Base-by-base conservation (phyloP, 768 basidiomycete genomes). In the Royoungia palumana region DNA sequence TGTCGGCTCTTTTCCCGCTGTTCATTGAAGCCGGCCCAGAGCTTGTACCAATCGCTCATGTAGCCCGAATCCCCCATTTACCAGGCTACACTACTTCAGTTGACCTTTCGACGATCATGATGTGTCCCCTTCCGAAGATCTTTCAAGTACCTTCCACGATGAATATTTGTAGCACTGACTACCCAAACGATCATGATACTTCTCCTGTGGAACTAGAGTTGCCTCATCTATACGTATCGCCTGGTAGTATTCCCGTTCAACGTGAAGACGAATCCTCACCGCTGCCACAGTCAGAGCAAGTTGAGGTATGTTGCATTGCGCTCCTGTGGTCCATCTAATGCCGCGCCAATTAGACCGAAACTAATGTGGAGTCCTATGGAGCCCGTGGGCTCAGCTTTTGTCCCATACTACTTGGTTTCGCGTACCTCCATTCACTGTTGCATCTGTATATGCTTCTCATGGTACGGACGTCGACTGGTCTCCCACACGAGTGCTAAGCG, bases 361-460 rank as follows among this genome's bases (percentile, higher is more conserved):
- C 22, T 2, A 41, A 35, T 11, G 17, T 60, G 34, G 32, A 17
- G n/a, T 19, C 38, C 8, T 47, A 59, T 7, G 37, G 35, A 7
- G 20, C 49, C 8, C 56, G 45, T 21, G 50, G 56, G 47, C 39
- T 59, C 22, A 60, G 60, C 45, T 62, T 60, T 36, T 62, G 59
- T 41, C 59, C 59, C 10, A 36, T 58, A 39, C 7, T 58, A 35
- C 43, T 34, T 14, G 41, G 47, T 16, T 6, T 61, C 37, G 8
- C 25, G 16, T 60, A 61, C 35, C 20, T 50, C 27, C 49, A 46
- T 12, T 60, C 60, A 1, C 11, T 60, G 6, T 11, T 61, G 10
- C 44, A 60, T 45, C 17, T 55, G n/a, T 61, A 60, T 25, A 62
- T 61, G 47, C 12, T 60, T 24, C 45, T 62, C 50, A 62, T 62